Conservation (phyloP, 495 filamentous ascomycete genomes). For the Thermochaetoides thermophila region DNA sequence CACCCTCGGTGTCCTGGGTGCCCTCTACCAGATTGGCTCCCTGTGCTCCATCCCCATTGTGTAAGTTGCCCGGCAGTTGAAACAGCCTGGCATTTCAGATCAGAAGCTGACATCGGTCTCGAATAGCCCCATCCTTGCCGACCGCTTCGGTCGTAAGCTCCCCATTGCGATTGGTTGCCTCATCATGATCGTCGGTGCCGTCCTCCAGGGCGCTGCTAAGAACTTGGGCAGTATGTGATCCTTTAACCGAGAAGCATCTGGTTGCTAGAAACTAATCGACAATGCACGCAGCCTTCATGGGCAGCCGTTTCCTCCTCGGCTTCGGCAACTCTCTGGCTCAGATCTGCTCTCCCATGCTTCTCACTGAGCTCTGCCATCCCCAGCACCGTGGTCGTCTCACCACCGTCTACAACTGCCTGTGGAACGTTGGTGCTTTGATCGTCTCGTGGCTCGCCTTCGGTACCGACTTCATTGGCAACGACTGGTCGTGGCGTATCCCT, state of each 20-base stretch:
- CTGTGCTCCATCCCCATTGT: slow-evolving; percentile 50
- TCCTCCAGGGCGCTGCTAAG: slow-evolving; percentile 37
- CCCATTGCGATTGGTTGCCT: slow-evolving; percentile 47
- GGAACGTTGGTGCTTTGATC: slow-evolving; percentile 42
- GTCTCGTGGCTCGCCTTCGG: slow-evolving; percentile 39
- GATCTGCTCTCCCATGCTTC: slow-evolving; percentile 45
- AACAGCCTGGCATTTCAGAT: too few relatives aligned
- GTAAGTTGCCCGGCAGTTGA: too few relatives aligned
- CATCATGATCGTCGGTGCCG: slow-evolving; percentile 49
- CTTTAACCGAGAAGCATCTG: background rate
- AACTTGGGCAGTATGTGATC: slow-evolving; percentile 21
- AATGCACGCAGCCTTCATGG: slow-evolving; percentile 25
- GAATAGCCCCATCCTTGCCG: slow-evolving; percentile 41
- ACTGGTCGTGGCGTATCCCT: slow-evolving; percentile 41
- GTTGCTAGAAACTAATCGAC: background rate
- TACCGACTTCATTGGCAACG: slow-evolving; percentile 31
- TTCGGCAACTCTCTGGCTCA: slow-evolving; percentile 45
- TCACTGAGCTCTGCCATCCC: slow-evolving; percentile 50
- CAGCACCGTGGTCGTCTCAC: slow-evolving; percentile 53
- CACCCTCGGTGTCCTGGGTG: slow-evolving; percentile 46
- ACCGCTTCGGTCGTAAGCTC: slow-evolving; percentile 45
- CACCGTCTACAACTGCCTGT: slow-evolving; percentile 51
- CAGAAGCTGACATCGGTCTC: slow-evolving; percentile 9
- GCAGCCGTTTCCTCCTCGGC: slow-evolving; percentile 37
- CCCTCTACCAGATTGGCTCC: slow-evolving; percentile 54